Evolutionary conservation across 2,329 filamentous ascomycete genomes (phyloP).

Genomic region (Blumeria graminis): DNA sequence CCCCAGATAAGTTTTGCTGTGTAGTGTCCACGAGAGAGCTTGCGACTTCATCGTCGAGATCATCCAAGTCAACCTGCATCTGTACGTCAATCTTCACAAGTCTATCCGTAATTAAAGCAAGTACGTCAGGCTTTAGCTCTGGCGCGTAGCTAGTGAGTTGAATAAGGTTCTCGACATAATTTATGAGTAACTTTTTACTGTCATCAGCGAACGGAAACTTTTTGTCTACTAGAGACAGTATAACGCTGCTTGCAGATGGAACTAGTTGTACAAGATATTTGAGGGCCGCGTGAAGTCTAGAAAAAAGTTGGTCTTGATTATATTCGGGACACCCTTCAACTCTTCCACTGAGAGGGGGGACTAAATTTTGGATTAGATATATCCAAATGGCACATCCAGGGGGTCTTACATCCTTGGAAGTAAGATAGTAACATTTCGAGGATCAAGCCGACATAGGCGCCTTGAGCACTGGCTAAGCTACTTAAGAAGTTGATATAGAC

Average conservation of each 20-base stretch:
- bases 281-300: constrained; percentile 52
- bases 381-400: not conserved
- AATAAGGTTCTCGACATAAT: constrained; percentile 72
- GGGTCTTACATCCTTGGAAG: constrained; percentile 31
- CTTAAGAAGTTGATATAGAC: constrained; percentile 44
- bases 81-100: constrained; percentile 89
- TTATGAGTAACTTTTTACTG: constrained; percentile 52
- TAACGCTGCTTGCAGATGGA: constrained; percentile 47
- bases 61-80: constrained; percentile 80
- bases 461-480: constrained; percentile 59
- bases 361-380: constrained; percentile 17
- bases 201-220: constrained; percentile 62
- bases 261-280: constrained; percentile 58
- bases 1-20: constrained; percentile 21
- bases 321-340: constrained; percentile 28
- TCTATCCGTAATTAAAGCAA: constrained; percentile 62
- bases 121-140: constrained; percentile 53
- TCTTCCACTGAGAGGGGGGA: constrained; percentile 17
- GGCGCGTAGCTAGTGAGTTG: constrained; percentile 54
- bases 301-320: constrained; percentile 36
- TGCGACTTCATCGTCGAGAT: constrained; percentile 71
- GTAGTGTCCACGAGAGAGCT: constrained; percentile 39
- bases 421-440: constrained; percentile 61
- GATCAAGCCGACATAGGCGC: constrained; percentile 49
- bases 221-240: constrained; percentile 39